These are phyloP conservation scores for Forsythia viridissima DNA, from an alignment of 257 asterid species.

Conservation along the genomic window DNA sequence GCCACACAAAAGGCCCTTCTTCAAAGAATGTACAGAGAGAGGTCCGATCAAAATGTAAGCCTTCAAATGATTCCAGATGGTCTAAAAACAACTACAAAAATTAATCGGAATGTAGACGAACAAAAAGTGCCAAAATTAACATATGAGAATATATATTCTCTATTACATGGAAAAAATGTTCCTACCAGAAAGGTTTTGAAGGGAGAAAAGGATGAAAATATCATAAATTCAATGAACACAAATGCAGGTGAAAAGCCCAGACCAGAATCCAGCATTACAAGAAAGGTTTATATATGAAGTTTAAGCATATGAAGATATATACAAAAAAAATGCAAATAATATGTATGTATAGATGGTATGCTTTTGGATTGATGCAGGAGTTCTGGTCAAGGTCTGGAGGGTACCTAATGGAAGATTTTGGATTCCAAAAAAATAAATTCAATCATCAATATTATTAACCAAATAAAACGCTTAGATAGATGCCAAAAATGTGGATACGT, in stretches of 20 bases:
- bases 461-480: not conserved
- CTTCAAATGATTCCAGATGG: not conserved
- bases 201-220: not conserved
- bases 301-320: conserved; percentile 43
- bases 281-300: conserved; percentile 11
- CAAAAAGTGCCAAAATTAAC: not conserved
- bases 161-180: conserved; percentile 16
- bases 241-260: conserved; percentile 37
- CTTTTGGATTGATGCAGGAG: conserved; percentile 51
- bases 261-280: conserved; percentile 61
- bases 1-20: not conserved
- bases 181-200: conserved; percentile 1
- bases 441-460: conserved; percentile 16
- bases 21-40: not conserved
- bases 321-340: conserved; percentile 28
- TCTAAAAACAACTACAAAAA: not conserved
- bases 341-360: conserved; percentile 33
- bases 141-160: not conserved
- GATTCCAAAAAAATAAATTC: conserved; percentile 43
- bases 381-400: conserved; percentile 69
- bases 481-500: not conserved
- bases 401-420: conserved; percentile 53
- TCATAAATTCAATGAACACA: not conserved
- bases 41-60: not conserved
- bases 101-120: too few species aligned